A percentile compares a stretch with the other conserved stretches of the same genome.
phyloP scores from a whole-genome alignment of 306 rosid species.

The Vigna trinervia region DNA sequence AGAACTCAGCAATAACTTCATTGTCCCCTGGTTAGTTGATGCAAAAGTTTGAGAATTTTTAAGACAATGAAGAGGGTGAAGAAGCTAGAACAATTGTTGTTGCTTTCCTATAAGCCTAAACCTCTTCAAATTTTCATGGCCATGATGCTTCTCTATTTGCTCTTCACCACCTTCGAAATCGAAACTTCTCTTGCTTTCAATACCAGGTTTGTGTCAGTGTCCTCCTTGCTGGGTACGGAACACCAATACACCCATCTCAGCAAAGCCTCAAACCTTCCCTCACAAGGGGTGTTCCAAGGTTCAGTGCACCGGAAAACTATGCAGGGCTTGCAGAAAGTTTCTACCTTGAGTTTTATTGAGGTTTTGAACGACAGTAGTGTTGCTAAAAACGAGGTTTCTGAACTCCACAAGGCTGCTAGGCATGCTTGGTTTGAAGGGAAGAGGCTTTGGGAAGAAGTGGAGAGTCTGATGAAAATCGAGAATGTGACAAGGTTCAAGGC shows the following conservation, averaged over 20 bases:
- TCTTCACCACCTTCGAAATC: slow-evolving; percentile 65
- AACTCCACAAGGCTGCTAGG: slow-evolving; percentile 58
- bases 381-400: slow-evolving; percentile 47
- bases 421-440: slow-evolving; percentile 67
- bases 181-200: slow-evolving; percentile 61
- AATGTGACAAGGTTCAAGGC: neutral
- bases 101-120: slow-evolving; percentile 52
- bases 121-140: slow-evolving; percentile 63
- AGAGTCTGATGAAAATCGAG: slow-evolving; percentile 50
- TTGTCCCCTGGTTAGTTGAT: neutral
- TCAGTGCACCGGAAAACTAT: slow-evolving; percentile 48
- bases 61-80: slow-evolving; percentile 65
- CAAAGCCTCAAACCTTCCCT: slow-evolving; percentile 45
- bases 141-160: slow-evolving; percentile 53
- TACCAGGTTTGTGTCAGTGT: slow-evolving; percentile 48
- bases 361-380: slow-evolving; percentile 45
- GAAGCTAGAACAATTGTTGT: slow-evolving; percentile 50
- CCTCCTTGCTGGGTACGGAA: slow-evolving; percentile 46
- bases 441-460: slow-evolving; percentile 59
- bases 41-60: slow-evolving; percentile 14
- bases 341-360: slow-evolving; percentile 65
- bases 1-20: slow-evolving; percentile 20
- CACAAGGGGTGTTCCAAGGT: slow-evolving; percentile 42
- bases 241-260: slow-evolving; percentile 31
- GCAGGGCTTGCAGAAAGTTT: slow-evolving; percentile 59